These are phyloP conservation scores for Malus hybrid DNA, from an alignment of 331 rosid species.

Conservation along the genomic window DNA sequence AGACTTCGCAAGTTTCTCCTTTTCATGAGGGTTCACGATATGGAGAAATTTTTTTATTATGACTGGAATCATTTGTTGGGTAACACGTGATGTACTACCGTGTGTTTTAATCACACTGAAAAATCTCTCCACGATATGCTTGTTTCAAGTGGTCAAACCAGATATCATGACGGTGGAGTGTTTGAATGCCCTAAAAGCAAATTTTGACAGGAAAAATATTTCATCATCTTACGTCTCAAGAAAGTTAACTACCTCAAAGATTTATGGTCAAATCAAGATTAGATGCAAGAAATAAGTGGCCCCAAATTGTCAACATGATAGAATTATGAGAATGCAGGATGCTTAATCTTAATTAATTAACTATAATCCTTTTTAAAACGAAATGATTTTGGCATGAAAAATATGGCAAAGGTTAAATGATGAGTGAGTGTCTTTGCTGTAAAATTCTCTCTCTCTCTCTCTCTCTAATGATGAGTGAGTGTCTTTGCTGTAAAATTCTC, in stretches of 20 bases:
- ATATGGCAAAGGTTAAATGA: neutral
- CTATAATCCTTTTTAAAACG: neutral
- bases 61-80: accelerated
- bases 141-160: too few species aligned
- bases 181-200: too few species aligned
- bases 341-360: neutral
- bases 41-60: too few species aligned
- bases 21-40: too few species aligned
- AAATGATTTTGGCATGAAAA: conserved; percentile 7
- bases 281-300: neutral
- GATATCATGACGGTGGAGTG: neutral
- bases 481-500: neutral
- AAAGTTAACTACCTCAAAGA: too few species aligned
- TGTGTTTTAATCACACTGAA: accelerated
- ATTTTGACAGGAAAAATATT: neutral
- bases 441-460: neutral
- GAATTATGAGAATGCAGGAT: neutral
- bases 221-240: neutral
- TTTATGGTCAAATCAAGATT: neutral
- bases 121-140: too few species aligned
- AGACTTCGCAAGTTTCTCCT: too few species aligned
- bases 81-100: too few species aligned
- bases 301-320: too few species aligned
- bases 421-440: neutral
- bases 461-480: neutral